phyloP scores from a whole-genome alignment of 768 basidiomycete species.

The Trametes punicea region DNA sequence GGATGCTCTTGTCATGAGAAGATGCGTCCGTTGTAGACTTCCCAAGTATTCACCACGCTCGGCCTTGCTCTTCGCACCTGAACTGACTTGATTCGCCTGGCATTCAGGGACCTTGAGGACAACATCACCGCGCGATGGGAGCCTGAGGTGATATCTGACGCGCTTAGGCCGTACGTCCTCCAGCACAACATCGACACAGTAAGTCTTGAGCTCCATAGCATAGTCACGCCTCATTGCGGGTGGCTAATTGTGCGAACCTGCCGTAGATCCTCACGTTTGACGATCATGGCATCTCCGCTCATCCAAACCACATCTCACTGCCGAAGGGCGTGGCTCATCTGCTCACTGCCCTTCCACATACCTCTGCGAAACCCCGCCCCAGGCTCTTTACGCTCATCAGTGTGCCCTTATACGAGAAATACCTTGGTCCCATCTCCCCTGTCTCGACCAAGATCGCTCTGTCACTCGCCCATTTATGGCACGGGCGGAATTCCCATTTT shows the following conservation, averaged over 20 bases:
- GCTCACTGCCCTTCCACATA: conserved; percentile 19
- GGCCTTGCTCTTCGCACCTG: background rate
- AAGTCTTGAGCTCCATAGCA: conserved; percentile 7
- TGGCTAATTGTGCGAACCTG: background rate
- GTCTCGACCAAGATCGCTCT: conserved; percentile 48
- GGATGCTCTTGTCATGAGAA: no score
- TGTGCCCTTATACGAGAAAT: conserved; percentile 56
- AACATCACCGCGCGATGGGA: conserved; percentile 70
- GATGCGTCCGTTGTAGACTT: background rate
- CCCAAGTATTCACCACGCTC: background rate
- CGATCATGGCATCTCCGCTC: conserved; percentile 66
- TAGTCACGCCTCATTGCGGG: background rate
- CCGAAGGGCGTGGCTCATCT: conserved; percentile 52
- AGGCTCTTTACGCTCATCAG: conserved; percentile 60
- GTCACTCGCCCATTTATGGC: conserved; percentile 10
- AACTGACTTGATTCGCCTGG: background rate
- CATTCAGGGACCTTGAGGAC: conserved; percentile 62
- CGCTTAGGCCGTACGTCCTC: conserved; percentile 56
- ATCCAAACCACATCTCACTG: conserved; percentile 83
- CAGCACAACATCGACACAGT: conserved; percentile 63
- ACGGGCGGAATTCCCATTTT: background rate
- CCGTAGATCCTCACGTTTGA: conserved; percentile 86
- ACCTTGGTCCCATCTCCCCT: conserved; percentile 52
- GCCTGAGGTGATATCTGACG: conserved; percentile 49
- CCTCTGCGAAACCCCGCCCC: conserved; percentile 29